Evolutionary conservation across 306 rosid genomes (phyloP), one percentile per base, ranked within the genome.

Genomic region (Sechiopsis laciniata): DNA sequence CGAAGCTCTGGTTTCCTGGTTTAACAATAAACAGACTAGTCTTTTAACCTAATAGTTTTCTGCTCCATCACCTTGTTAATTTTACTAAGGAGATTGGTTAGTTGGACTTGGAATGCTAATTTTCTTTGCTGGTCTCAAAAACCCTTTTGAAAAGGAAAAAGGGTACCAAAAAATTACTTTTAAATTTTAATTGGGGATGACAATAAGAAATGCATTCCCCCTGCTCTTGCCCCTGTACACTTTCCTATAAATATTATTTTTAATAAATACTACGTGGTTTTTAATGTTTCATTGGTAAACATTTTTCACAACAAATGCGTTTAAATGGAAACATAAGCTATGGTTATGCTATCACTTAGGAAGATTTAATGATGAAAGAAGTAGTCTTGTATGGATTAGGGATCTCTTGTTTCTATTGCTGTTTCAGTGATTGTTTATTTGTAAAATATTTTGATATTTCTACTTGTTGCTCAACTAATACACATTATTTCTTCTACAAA

Each of bases 401-500:
- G 56, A 32, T 14, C 58, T 70, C 74, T 52, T 70, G 74, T 46
- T 46, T 50, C 55, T 20, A 22, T 50, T 22, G 24, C 60, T 15
- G 46, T 15, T 29, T 70, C 19, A 21, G 5, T 51, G 45, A 20
- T 50, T 3, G 3, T 70, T 51, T 16, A 9, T 20, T 51, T 51
- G 74, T 17, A 51, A 19, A n/a, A 6, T 73, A 42, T 56, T 7
- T 54, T 37, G 35, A 72, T 29, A 68, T 51, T 69, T 50, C 58
- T 50, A 22, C 15, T 0, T 68, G 56, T 46, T 50, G 56, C 73
- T 56, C 14, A 15, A 24, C 21, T 69, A 48, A 69, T 24, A 16
- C 45, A 24, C 58, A 15, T 4, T 9, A 21, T 42, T 67, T 66
- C 4, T n/a, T 76, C 69, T 75, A 69, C 79, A 77, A 85, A 94